Conservation (phyloP, 2,329 filamentous ascomycete genomes). For the Trichoderma breve region DNA sequence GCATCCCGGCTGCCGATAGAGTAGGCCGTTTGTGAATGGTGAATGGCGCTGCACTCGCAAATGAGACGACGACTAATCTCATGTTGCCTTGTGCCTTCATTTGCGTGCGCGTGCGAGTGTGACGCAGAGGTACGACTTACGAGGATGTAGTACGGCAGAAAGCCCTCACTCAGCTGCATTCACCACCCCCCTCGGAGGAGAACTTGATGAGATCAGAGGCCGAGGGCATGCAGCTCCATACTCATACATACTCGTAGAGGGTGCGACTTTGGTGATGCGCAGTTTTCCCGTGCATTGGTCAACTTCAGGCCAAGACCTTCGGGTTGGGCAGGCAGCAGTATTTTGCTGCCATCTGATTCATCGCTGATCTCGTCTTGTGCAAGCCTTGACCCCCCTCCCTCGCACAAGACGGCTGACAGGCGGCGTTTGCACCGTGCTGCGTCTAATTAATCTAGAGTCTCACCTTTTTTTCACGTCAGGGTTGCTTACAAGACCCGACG, state of each 20-base stretch:
- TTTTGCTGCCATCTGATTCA: constrained; percentile 14
- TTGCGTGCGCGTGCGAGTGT: neutral
- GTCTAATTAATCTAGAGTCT: constrained; percentile 9
- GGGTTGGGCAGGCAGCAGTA: constrained; percentile 16
- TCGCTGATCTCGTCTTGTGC: neutral
- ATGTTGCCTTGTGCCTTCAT: neutral
- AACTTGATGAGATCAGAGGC: neutral
- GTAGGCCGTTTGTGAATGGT: neutral
- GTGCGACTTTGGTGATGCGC: neutral
- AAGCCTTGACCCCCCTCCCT: constrained; percentile 2
- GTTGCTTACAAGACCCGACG: constrained; percentile 2
- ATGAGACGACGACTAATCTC: neutral
- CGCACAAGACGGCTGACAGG: constrained; percentile 7
- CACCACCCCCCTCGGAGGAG: neutral
- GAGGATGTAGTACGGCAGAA: neutral
- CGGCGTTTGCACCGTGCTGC: neutral
- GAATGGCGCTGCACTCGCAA: neutral
- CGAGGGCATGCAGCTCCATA: neutral
- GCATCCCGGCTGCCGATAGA: neutral
- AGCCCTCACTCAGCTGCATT: neutral
- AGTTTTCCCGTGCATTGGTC: constrained; percentile 7
- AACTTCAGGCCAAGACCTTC: neutral
- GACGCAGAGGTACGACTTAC: neutral
- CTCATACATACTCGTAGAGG: neutral
- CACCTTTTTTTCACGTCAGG: neutral